Conservation (phyloP, 148 eudicot genomes). For the Silene uniflora region DNA sequence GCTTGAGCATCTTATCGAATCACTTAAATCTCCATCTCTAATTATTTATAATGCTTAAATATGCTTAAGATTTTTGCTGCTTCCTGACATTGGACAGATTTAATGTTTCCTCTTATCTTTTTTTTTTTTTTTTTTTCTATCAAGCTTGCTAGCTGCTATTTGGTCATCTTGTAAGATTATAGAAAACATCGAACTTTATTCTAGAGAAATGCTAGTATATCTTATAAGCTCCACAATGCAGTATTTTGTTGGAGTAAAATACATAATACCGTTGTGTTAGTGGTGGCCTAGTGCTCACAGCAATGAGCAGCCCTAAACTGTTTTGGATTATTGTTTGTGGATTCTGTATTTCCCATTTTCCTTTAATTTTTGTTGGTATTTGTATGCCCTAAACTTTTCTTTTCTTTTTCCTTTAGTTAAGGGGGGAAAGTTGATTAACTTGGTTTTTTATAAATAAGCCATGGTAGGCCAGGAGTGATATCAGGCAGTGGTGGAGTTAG, state of each 20-base stretch:
- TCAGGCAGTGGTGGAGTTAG: no score
- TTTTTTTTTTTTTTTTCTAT: not conserved
- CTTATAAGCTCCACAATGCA: not conserved
- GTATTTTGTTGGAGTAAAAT: not conserved
- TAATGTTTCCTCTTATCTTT: not conserved
- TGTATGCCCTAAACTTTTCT: not conserved
- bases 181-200: not conserved
- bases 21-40: not conserved
- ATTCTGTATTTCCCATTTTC: not conserved
- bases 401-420: not conserved
- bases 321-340: not conserved
- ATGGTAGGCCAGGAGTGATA: not conserved
- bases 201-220: not conserved
- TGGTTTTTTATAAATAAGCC: not conserved
- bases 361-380: not conserved
- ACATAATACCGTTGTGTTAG: not conserved
- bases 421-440: not conserved
- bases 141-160: not conserved
- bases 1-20: slow-evolving; percentile 9
- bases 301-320: not conserved
- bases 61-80: slow-evolving; percentile 1
- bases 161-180: not conserved
- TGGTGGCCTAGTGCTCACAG: not conserved
- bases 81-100: not conserved
- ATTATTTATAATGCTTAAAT: not conserved